A percentile compares a stretch with the other conserved stretches of the same genome.
These are phyloP conservation scores for Rosa lucieae DNA, from an alignment of 306 rosid genomes.

Conservation along the genomic window DNA sequence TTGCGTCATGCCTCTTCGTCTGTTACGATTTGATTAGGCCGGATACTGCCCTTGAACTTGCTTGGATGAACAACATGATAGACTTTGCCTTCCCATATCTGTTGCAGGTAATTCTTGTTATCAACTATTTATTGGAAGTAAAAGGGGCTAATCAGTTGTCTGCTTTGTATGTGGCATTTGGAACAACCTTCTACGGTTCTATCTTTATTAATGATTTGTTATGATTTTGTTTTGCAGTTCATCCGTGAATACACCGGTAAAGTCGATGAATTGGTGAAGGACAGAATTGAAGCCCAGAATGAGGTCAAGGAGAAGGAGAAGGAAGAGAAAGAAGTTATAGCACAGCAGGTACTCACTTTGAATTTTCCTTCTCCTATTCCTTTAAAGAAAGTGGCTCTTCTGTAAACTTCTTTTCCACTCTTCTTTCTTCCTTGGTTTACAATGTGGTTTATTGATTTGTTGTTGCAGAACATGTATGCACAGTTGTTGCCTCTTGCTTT, in stretches of 20 bases:
- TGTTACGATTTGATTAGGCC: slow-evolving; percentile 90
- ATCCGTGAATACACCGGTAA: slow-evolving; percentile 96
- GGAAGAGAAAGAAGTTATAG: slow-evolving; percentile 88
- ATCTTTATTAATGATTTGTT: background rate
- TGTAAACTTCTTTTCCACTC: background rate
- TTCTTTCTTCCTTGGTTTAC: slow-evolving; percentile 8
- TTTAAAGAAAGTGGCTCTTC: background rate
- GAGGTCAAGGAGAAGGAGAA: slow-evolving; percentile 78
- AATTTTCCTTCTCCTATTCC: background rate
- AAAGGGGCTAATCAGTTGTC: background rate
- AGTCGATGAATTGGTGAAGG: slow-evolving; percentile 91
- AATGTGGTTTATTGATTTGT: slow-evolving; percentile 1
- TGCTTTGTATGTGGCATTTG: background rate
- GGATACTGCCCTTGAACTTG: slow-evolving; percentile 86
- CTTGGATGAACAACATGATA: slow-evolving; percentile 93
- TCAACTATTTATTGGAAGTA: background rate
- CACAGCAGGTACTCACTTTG: slow-evolving; percentile 72
- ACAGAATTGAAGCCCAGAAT: slow-evolving; percentile 72
- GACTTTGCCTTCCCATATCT: slow-evolving; percentile 95
- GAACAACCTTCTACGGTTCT: background rate
- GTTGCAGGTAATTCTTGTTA: slow-evolving; percentile 59
- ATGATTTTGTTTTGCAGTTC: slow-evolving; percentile 50
- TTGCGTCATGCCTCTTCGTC: slow-evolving; percentile 95
- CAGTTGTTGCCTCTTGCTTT: slow-evolving; percentile 95
- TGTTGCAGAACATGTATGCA: slow-evolving; percentile 95